phyloP scores from a whole-genome alignment of 257 asterid genomes.

The Solanum chilense region DNA sequence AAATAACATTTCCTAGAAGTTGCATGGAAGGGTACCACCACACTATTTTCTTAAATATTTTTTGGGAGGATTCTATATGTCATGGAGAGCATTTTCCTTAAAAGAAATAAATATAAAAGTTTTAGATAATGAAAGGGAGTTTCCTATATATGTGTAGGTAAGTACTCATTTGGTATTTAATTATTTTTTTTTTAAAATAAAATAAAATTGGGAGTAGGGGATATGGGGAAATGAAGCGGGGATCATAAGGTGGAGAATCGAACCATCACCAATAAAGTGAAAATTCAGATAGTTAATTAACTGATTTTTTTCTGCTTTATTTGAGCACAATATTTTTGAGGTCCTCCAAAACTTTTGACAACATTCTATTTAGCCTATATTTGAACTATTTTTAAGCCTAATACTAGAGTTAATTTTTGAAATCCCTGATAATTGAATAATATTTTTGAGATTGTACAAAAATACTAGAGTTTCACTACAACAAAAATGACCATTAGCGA shows the following conservation, averaged over 20 bases:
- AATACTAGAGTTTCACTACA: background rate
- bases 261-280: background rate
- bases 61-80: background rate
- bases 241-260: no score
- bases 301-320: background rate
- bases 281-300: no score
- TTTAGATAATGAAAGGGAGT: background rate
- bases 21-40: slow-evolving; percentile 28
- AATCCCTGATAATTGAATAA: background rate
- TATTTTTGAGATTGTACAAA: background rate
- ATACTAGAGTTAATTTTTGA: background rate
- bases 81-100: background rate
- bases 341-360: background rate
- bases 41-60: no score
- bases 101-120: background rate
- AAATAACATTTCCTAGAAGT: slow-evolving; percentile 27
- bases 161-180: background rate
- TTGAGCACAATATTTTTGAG: background rate
- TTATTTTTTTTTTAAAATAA: no score
- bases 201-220: background rate
- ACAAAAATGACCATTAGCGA: no score
- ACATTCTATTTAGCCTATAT: background rate
- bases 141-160: background rate
- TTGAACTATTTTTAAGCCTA: background rate
- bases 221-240: background rate